Base-by-base conservation (phyloP, 2,329 filamentous ascomycete genomes). In the Diatrype stigma region DNA sequence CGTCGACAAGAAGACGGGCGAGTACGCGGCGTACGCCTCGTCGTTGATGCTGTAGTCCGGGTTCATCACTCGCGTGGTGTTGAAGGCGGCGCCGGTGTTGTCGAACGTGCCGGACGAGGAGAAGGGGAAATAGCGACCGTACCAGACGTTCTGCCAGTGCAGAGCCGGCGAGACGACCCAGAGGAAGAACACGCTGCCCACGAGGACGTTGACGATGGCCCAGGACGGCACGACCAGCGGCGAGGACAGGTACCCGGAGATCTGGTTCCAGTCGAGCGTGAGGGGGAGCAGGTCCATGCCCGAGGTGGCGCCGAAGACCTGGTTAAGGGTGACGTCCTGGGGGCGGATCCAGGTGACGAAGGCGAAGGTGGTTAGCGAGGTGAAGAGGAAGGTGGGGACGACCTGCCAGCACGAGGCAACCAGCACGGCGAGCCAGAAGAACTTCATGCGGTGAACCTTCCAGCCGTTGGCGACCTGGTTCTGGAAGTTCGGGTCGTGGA, bases 181-280 rank as follows among this genome's bases (percentile, higher is more conserved):
- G 60, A 80, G 79, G 63, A 84, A 83, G 51, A 82, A 54, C 26
- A 82, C 54, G 45, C 80, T 72, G 2, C 79, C 80, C 19, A 77
- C 73, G 16, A 80, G 56, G 2, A 80, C 81, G 59, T 86, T 86
- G 48, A 76, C 73, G 49, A 84, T 79, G 14, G 81, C 81, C 60
- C 82, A 79, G 63, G 77, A 82, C 2, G 82, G 82, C 1, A 79
- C 74, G 51, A 83, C 81, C 22, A 85, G 66, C 8, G 81, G 82
- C n/a, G 75, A 80, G 11, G 68, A 65, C 47, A 80, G 70, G 59
- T 78, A 85, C 11, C 77, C 81, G 1, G 78, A 75, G 52, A 85
- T 72, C 48, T 81, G 74, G 46, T 77, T 79, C 84, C 85, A 87
- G 66, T 87, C 84, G 51, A 88, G 82, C 0, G 83, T 85, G 14